phyloP scores from a whole-genome alignment of 2,329 filamentous ascomycete species.

The Clonostachys sp. region DNA sequence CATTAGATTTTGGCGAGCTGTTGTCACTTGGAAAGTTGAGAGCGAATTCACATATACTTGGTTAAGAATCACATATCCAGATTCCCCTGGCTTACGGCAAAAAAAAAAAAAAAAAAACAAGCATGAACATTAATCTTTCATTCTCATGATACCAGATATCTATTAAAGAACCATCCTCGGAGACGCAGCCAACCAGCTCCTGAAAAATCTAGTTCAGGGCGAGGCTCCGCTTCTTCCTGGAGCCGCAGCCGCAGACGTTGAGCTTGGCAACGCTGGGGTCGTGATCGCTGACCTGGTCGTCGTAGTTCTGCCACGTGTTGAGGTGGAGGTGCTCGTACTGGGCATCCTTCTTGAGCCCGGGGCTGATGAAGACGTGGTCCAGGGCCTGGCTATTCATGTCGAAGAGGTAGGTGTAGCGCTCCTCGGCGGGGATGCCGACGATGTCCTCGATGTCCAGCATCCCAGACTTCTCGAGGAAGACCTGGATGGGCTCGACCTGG shows the following conservation, averaged over 20 bases:
- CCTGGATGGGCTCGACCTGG: slow-evolving; percentile 53
- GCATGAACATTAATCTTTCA: not conserved
- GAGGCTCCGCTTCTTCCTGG: not conserved
- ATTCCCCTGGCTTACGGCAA: not conserved
- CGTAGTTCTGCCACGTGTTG: slow-evolving; percentile 60
- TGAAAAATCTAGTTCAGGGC: not conserved
- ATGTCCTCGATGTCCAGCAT: slow-evolving; percentile 60
- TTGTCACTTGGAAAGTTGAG: too few relatives aligned
- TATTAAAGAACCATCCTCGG: not conserved
- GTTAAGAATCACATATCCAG: too few relatives aligned
- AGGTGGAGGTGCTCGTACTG: slow-evolving; percentile 65
- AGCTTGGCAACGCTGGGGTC: slow-evolving; percentile 63
- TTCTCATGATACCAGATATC: not conserved
- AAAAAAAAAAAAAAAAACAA: too few relatives aligned
- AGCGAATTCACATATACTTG: too few relatives aligned
- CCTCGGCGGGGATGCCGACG: slow-evolving; percentile 40
- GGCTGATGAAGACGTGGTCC: slow-evolving; percentile 66
- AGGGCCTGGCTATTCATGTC: slow-evolving; percentile 67
- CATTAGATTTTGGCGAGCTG: too few relatives aligned
- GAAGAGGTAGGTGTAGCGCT: slow-evolving; percentile 68
- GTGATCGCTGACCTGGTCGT: slow-evolving; percentile 59
- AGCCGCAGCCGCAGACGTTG: slow-evolving; percentile 46
- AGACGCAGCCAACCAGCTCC: not conserved
- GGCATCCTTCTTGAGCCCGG: slow-evolving; percentile 35
- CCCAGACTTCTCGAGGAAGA: slow-evolving; percentile 47